Evolutionary conservation across 2,329 filamentous ascomycete genomes (phyloP).

Genomic region (Verticillium dahliae): DNA sequence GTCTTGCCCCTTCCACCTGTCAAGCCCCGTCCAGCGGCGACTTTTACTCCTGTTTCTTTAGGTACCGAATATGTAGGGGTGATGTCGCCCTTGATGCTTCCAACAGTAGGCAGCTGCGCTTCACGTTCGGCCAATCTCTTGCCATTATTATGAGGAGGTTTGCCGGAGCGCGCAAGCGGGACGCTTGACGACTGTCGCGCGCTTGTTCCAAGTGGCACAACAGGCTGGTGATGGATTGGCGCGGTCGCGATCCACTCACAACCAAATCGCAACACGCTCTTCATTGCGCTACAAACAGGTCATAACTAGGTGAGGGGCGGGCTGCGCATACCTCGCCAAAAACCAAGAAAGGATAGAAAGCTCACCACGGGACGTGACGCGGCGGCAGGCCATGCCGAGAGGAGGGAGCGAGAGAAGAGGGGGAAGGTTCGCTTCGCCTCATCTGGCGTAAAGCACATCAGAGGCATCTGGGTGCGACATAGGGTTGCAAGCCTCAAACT

Average conservation of each 20-base stretch:
- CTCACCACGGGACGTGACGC: not conserved
- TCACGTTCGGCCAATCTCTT: not conserved
- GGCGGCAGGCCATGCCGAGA: too few species aligned
- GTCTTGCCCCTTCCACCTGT: not conserved
- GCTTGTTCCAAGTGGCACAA: not conserved
- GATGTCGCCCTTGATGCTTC: not conserved
- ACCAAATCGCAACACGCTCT: not conserved
- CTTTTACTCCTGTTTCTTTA: not conserved
- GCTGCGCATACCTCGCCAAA: too few species aligned
- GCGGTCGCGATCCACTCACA: not conserved
- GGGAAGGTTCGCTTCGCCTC: not conserved
- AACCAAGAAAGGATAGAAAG: not conserved
- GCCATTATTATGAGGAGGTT: too few species aligned
- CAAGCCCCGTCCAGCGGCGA: not conserved
- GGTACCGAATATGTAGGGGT: not conserved
- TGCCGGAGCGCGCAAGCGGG: not conserved
- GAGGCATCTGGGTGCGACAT: not conserved
- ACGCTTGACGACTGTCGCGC: not conserved
- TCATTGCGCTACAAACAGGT: too few species aligned
- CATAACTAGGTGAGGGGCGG: too few species aligned
- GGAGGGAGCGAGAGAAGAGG: too few species aligned
- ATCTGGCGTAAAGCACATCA: not conserved
- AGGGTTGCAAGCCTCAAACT: not conserved
- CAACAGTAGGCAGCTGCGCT: not conserved
- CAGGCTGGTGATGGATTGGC: not conserved